Base-by-base conservation (phyloP, 441 rosid species). In the Erodium chrysanthum region DNA sequence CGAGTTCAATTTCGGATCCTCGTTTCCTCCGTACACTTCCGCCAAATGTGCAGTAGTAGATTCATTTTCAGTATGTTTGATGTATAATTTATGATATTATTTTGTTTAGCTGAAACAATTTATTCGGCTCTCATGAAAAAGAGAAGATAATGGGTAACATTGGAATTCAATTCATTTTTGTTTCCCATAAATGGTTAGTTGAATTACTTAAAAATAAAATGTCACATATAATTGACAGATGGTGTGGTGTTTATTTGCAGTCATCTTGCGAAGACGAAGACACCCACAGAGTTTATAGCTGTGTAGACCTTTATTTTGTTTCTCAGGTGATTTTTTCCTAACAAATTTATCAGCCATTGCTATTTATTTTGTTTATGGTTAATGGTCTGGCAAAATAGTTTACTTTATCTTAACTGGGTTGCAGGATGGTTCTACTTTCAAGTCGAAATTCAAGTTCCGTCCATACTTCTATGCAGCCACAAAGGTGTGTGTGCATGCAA, bases 391-490 rank as follows among this genome's bases (percentile, higher is more conserved):
- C 35, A 60, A 60, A 27, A 23, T 60, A 23, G 64, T 60, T 60
- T 14, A 60, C 64, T 22, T 15, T 60, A 25, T 23, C 15, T 60
- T 60, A 15, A 60, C 8, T 60, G 31, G 64, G 66, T 76, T 70
- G 66, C 80, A 91, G 99, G 99, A 87, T 77, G 99, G 97, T 54
- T 84, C 82, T 60, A 76, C 82, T 82, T 94, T 94, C 82, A 94
- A 94, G 87, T 80, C 96, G 5, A 91, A 91, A 79, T 87, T 80
- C 84, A 94, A 80, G 82, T 91, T 89, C 77, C 92, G 91, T 27
- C 99, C 97, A 67, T 94, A 94, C 82, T 87, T 94, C 68, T 94
- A 94, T 65, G 91, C 82, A 4, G 96, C 91, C 66, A 82, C 96
- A 0, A 94, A 91, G 85, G 97, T 94, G 73, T 42, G 71, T 31